These are phyloP conservation scores for Phaeoacremonium minimum DNA, from an alignment of 2,329 filamentous ascomycete genomes.

Conservation along the genomic window DNA sequence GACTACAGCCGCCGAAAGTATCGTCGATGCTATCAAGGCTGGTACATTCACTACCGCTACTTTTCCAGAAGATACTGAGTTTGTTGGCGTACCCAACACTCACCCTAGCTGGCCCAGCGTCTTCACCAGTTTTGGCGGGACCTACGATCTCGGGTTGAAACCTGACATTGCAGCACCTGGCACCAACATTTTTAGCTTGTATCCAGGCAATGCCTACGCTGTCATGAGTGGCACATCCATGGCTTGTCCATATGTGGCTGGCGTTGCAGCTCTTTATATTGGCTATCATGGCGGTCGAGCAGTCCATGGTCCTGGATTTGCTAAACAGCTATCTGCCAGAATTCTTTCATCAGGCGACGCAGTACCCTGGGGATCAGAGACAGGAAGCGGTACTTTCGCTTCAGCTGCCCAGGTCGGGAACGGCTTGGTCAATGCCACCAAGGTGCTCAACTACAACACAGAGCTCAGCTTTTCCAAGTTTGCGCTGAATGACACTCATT, in stretches of 20 bases:
- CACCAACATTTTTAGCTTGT: conserved; percentile 37
- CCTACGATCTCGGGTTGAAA: conserved; percentile 35
- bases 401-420: conserved; percentile 40
- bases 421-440: conserved; percentile 41
- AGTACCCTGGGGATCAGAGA: conserved; percentile 16
- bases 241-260: conserved; percentile 37
- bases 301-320: conserved; percentile 22
- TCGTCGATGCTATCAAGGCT: conserved; percentile 19
- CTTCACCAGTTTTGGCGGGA: conserved; percentile 38
- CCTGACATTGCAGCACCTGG: conserved; percentile 38
- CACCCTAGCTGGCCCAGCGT: conserved; percentile 24
- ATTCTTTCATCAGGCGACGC: conserved; percentile 26
- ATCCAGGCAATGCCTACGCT: conserved; percentile 22
- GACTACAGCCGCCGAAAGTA: conserved; percentile 13
- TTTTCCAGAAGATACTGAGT: conserved; percentile 9
- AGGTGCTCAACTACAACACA: conserved; percentile 35
- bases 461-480: conserved; percentile 35
- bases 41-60: conserved; percentile 23
- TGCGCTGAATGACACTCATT: conserved; percentile 42
- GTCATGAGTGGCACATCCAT: conserved; percentile 40
- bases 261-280: conserved; percentile 27
- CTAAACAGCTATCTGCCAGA: conserved; percentile 17
- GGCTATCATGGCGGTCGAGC: conserved; percentile 19
- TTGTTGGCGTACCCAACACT: not conserved
- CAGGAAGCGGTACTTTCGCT: conserved; percentile 15